Conservation (phyloP, 2,329 filamentous ascomycete species). For the Chrysosporium queenslandicum region DNA sequence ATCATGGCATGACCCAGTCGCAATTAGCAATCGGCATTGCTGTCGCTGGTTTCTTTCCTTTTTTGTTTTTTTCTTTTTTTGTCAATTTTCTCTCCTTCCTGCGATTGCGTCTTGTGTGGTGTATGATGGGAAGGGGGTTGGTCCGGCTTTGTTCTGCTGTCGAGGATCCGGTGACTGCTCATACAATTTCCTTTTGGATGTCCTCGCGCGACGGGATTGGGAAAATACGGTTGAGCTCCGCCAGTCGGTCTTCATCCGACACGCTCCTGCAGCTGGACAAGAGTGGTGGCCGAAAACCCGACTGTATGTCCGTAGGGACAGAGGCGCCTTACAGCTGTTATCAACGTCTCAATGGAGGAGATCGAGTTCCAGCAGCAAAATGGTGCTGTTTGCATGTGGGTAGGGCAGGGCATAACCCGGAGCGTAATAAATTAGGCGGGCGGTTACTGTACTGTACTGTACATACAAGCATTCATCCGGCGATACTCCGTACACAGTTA, state of each 20-base stretch:
- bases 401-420: conserved; percentile 2
- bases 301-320: not conserved
- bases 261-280: not conserved
- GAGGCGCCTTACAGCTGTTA: no score
- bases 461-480: no score
- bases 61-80: no score
- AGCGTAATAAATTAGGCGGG: not conserved
- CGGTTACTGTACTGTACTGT: not conserved
- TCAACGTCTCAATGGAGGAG: not conserved
- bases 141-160: not conserved
- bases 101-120: no score
- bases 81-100: no score
- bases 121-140: no score
- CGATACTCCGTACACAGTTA: no score
- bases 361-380: not conserved
- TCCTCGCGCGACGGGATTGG: conserved; percentile 5
- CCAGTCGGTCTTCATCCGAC: not conserved
- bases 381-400: conserved; percentile 6
- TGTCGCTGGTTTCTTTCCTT: no score
- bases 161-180: not conserved
- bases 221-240: not conserved
- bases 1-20: no score
- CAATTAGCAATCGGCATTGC: no score
- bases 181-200: not conserved
- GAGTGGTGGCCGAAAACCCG: not conserved